A percentile compares a stretch with the other conserved stretches of the same genome.
Evolutionary conservation across 2,329 filamentous ascomycete genomes (phyloP).

Genomic region (Pseudopyrenochaeta lycopersici): DNA sequence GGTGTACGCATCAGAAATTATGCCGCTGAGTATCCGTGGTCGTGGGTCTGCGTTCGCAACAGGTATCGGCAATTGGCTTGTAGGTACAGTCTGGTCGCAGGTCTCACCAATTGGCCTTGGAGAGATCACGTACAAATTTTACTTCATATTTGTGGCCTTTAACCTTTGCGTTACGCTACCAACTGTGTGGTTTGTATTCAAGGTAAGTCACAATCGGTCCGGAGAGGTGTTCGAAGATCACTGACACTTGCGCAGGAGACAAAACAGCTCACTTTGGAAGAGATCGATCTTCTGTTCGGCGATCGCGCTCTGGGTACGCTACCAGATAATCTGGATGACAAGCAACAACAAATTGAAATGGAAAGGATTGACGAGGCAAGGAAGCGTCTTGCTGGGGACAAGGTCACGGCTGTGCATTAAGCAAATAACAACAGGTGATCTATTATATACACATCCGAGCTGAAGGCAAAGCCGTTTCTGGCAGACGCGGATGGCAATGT

Average conservation of each 20-base stretch:
- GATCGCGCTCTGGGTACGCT: conserved; percentile 59
- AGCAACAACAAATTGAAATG: conserved; percentile 32
- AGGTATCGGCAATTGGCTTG: conserved; percentile 67
- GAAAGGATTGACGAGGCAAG: conserved; percentile 30
- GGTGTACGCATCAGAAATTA: conserved; percentile 72
- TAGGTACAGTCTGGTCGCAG: conserved; percentile 68
- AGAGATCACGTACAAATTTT: conserved; percentile 63
- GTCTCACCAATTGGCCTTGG: conserved; percentile 63
- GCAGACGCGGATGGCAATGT: not conserved
- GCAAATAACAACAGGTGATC: not conserved
- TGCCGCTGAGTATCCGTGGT: conserved; percentile 70
- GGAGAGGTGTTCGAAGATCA: not conserved
- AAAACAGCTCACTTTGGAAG: conserved; percentile 61
- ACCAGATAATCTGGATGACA: conserved; percentile 53
- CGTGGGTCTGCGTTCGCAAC: conserved; percentile 67
- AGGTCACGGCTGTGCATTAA: conserved; percentile 24
- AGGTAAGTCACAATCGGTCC: conserved; percentile 26
- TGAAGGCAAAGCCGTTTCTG: not conserved
- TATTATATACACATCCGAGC: not conserved
- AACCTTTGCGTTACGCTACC: conserved; percentile 56
- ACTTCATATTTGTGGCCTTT: conserved; percentile 66
- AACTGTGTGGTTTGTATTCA: conserved; percentile 62
- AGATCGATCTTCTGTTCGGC: conserved; percentile 67
- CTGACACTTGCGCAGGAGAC: conserved; percentile 39
- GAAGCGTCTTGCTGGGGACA: conserved; percentile 22